phyloP scores from a whole-genome alignment of 768 basidiomycete species.

The Dentipellis sp. region DNA sequence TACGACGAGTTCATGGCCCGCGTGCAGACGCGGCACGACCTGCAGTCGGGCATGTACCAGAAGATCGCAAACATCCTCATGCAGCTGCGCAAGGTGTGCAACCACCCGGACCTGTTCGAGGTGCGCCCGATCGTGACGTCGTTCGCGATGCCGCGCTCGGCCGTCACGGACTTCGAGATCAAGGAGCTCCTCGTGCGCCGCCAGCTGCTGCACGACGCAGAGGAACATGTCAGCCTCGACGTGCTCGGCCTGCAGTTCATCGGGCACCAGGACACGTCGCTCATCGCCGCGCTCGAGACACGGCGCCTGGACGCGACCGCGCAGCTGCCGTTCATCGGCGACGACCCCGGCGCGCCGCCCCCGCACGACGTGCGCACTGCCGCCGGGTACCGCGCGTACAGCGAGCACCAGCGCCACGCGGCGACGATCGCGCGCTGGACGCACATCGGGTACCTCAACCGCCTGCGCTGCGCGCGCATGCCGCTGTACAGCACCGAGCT shows the following conservation, averaged over 20 bases:
- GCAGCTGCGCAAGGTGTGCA: conserved; percentile 96
- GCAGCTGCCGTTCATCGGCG: conserved; percentile 41
- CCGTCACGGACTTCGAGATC: conserved; percentile 72
- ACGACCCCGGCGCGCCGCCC: conserved; percentile 54
- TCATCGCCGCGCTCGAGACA: conserved; percentile 44
- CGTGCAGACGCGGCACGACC: conserved; percentile 71
- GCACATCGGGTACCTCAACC: conserved; percentile 67
- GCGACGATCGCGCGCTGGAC: conserved; percentile 52
- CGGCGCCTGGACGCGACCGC: conserved; percentile 50
- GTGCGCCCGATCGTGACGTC: conserved; percentile 76
- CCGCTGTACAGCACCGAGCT: conserved; percentile 28
- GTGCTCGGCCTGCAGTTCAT: conserved; percentile 59
- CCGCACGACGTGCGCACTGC: conserved; percentile 70
- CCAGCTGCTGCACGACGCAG: conserved; percentile 45
- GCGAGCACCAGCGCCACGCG: conserved; percentile 36
- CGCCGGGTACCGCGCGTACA: conserved; percentile 51
- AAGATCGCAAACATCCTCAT: conserved; percentile 93
- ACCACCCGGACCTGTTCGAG: conserved; percentile 89
- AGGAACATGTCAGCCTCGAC: conserved; percentile 43
- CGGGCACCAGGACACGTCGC: conserved; percentile 40
- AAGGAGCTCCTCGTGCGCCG: conserved; percentile 82
- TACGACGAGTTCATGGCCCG: conserved; percentile 96
- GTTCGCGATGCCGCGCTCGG: conserved; percentile 68
- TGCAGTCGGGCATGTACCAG: conserved; percentile 80
- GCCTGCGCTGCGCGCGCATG: conserved; percentile 44